Evolutionary conservation across 805 yeast species (phyloP).

Genomic region (Blastobotrys chiropterorum): DNA sequence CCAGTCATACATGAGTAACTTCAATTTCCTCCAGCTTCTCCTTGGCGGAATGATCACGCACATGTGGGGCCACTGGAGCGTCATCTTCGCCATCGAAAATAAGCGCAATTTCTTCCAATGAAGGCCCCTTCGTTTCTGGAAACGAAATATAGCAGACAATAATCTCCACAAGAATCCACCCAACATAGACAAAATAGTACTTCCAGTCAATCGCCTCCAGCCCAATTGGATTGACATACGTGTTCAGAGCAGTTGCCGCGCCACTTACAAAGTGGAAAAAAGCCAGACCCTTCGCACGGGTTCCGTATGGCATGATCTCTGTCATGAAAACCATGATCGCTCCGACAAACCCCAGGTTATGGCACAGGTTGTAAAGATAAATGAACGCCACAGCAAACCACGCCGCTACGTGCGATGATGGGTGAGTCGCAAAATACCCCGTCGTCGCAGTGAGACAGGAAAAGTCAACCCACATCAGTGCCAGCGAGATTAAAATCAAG

Average conservation of each 20-base stretch:
- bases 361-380: conserved; percentile 2
- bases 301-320: conserved; percentile 23
- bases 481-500: conserved; percentile 10
- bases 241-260: conserved; percentile 21
- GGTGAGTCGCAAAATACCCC: conserved; percentile 16
- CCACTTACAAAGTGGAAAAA: conserved; percentile 19
- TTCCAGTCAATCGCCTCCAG: conserved; percentile 39
- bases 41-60: neutral
- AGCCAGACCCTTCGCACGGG: conserved; percentile 38
- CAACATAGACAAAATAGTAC: conserved; percentile 35
- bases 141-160: conserved; percentile 31
- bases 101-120: conserved; percentile 39
- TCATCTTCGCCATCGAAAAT: conserved; percentile 34
- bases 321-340: conserved; percentile 13
- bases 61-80: neutral
- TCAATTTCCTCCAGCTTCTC: neutral
- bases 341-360: conserved; percentile 5
- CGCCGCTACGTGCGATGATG: conserved; percentile 18
- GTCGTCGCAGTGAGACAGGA: conserved; percentile 15
- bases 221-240: conserved; percentile 35
- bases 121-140: conserved; percentile 40
- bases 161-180: conserved; percentile 27
- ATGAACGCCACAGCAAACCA: conserved; percentile 10
- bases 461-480: conserved; percentile 20
- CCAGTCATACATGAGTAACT: no score